Percentiles rank a stretch among this genome's conserved stretches.
Conservation (phyloP, 352 stramenopile species). For the Blastocystis hominis region DNA sequence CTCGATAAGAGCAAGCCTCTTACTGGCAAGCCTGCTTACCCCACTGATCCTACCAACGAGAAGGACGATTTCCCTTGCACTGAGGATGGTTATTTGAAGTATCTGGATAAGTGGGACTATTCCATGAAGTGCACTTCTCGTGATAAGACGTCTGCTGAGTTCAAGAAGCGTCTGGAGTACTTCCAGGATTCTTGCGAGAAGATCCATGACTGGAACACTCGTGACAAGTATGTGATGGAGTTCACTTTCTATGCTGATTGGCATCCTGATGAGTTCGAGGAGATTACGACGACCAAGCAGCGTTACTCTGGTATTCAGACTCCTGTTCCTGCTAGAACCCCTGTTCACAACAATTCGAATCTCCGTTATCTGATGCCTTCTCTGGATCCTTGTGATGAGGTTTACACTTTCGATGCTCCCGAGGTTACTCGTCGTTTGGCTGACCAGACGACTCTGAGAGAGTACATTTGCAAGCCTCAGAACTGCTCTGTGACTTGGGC, state of each 20-base stretch:
- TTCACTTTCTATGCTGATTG: not conserved
- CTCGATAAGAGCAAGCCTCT: conserved; percentile 53
- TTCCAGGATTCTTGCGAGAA: not conserved
- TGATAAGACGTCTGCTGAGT: not conserved
- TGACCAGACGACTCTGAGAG: not conserved
- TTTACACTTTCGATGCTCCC: not conserved
- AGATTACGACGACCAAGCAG: not conserved
- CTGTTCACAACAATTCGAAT: not conserved
- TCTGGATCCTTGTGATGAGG: not conserved
- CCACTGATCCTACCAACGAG: not conserved
- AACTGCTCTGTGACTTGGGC: not conserved
- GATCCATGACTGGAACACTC: not conserved
- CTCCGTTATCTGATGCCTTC: conserved; percentile 3
- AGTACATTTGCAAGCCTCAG: conserved; percentile 1
- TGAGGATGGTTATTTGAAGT: not conserved
- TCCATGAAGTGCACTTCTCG: not conserved
- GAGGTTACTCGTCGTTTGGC: not conserved
- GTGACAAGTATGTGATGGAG: not conserved
- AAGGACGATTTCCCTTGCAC: not conserved
- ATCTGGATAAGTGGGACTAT: not conserved
- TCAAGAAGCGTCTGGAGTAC: not conserved
- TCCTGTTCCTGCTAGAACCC: not conserved
- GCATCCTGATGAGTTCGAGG: conserved; percentile 8
- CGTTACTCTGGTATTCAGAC: not conserved
- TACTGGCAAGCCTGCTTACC: conserved; percentile 28